Evolutionary conservation across 2,329 filamentous ascomycete species (phyloP).

Genomic region (Akanthomyces uredinophilus): DNA sequence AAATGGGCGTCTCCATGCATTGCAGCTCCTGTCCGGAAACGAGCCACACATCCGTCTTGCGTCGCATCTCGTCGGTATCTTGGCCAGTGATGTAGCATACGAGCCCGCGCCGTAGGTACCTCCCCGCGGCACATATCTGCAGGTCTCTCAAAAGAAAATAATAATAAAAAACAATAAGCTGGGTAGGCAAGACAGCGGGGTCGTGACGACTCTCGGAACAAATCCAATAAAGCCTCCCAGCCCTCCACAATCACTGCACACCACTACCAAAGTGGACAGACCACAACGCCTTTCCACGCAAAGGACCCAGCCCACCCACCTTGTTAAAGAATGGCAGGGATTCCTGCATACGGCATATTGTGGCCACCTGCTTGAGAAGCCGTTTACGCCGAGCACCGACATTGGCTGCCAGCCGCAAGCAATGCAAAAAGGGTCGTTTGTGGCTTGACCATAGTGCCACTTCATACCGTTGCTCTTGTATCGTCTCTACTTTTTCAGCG

Average conservation of each 20-base stretch:
- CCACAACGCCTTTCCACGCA: not conserved
- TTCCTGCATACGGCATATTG: not conserved
- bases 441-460: slow-evolving; percentile 1
- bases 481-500: not conserved
- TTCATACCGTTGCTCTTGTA: not conserved
- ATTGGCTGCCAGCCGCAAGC: not conserved
- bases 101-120: no score
- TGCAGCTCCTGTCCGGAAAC: not conserved
- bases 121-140: no score
- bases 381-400: slow-evolving; percentile 2
- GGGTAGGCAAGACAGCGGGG: no score
- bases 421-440: not conserved
- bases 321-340: not conserved
- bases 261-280: not conserved
- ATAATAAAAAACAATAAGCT: not conserved
- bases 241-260: not conserved
- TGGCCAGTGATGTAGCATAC: no score
- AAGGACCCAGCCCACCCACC: not conserved
- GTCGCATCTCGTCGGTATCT: not conserved
- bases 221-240: not conserved
- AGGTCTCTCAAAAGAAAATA: not conserved
- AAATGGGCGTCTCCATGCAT: not conserved
- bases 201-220: not conserved
- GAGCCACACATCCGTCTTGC: not conserved
- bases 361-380: not conserved